phyloP scores from a whole-genome alignment of 2,329 filamentous ascomycete species.

The Ophiosphaerella herpotricha region DNA sequence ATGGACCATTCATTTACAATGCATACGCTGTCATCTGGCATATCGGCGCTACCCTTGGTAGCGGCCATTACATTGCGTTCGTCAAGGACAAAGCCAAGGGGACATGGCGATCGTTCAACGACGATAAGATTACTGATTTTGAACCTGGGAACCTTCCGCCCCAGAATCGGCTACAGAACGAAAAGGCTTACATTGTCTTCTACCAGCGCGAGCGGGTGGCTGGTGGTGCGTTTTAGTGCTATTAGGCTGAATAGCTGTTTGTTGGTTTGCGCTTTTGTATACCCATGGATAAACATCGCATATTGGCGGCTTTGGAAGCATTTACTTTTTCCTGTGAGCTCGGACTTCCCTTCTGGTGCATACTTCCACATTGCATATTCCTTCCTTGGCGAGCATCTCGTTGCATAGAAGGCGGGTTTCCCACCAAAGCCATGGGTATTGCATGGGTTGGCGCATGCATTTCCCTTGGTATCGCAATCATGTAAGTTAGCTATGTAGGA shows the following conservation, averaged over 20 bases:
- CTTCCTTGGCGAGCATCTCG: not conserved
- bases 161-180: constrained; percentile 62
- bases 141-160: constrained; percentile 57
- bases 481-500: too few relatives aligned
- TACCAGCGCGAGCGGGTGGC: constrained; percentile 55
- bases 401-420: not conserved
- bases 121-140: constrained; percentile 59
- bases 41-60: constrained; percentile 66
- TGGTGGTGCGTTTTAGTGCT: constrained; percentile 31
- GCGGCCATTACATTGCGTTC: constrained; percentile 80
- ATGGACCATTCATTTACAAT: constrained; percentile 73
- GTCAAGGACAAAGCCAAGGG: constrained; percentile 55
- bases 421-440: not conserved
- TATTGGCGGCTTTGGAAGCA: not conserved
- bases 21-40: constrained; percentile 86
- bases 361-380: not conserved
- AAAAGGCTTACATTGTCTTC: constrained; percentile 69
- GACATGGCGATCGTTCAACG: constrained; percentile 66
- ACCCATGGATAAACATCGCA: not conserved
- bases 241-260: not conserved
- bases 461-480: too few relatives aligned
- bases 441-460: constrained; percentile 3
- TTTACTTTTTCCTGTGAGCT: not conserved
- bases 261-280: not conserved
- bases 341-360: not conserved